phyloP scores from a whole-genome alignment of 75 land plant genomes.

The Chamaecyparis obtusa region DNA sequence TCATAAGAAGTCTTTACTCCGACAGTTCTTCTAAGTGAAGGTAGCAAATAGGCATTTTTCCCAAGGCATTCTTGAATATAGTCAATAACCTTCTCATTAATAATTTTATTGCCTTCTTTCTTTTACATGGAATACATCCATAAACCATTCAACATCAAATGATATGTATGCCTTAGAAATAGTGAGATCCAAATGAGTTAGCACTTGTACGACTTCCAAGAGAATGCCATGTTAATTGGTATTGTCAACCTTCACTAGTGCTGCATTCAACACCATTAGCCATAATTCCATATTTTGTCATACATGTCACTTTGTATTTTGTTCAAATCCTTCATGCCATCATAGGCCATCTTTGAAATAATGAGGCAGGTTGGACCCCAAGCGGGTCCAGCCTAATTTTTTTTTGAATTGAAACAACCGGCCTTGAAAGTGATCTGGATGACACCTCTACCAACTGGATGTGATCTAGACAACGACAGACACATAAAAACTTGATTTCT shows the following conservation, averaged over 20 bases:
- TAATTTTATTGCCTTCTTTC: constrained; percentile 71
- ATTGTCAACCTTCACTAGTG: constrained; percentile 98
- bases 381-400: too few species aligned
- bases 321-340: too few species aligned
- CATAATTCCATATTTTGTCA: too few species aligned
- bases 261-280: too few species aligned
- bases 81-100: constrained; percentile 46
- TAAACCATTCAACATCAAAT: constrained; percentile 97
- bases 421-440: too few species aligned
- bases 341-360: too few species aligned
- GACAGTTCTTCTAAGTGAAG: constrained; percentile 42
- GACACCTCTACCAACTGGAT: too few species aligned
- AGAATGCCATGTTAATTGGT: constrained; percentile 83
- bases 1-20: constrained; percentile 59
- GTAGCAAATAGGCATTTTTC: constrained; percentile 14
- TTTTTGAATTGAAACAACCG: too few species aligned
- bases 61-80: constrained; percentile 41
- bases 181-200: constrained; percentile 81
- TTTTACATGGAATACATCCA: constrained; percentile 95
- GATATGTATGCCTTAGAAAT: constrained; percentile 87
- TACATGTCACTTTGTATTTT: too few species aligned
- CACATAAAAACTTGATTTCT: too few species aligned
- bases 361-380: too few species aligned
- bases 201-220: constrained; percentile 84
- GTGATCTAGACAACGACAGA: too few species aligned